Evolutionary conservation across 345 rosid genomes (phyloP).

Genomic region (Diplotaxis tenuifolia): DNA sequence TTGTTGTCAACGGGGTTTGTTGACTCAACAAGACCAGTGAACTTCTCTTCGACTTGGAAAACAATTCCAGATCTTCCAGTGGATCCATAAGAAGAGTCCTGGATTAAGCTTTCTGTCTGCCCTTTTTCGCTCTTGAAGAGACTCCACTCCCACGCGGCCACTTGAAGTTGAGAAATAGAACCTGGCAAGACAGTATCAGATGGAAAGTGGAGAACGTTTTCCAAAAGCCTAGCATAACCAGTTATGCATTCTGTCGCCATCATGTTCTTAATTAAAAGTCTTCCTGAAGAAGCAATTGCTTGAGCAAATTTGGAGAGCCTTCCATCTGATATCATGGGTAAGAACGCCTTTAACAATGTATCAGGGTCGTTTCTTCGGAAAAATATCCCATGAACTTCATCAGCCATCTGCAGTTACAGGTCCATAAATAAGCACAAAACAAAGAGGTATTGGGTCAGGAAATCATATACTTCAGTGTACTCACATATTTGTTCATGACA

Average conservation of each 20-base stretch:
- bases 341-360: constrained; percentile 65
- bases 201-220: constrained; percentile 69
- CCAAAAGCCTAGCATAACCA: constrained; percentile 72
- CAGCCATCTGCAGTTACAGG: constrained; percentile 53
- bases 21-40: constrained; percentile 41
- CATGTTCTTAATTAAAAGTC: constrained; percentile 67
- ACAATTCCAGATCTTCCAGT: constrained; percentile 45
- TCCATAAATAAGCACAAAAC: constrained; percentile 21
- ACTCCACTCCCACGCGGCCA: constrained; percentile 75
- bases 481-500: constrained; percentile 67
- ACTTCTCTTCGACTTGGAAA: constrained; percentile 60
- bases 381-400: constrained; percentile 63
- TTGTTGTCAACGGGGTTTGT: constrained; percentile 44
- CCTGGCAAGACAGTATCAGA: constrained; percentile 72
- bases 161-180: constrained; percentile 55
- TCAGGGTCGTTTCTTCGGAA: constrained; percentile 61
- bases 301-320: constrained; percentile 67
- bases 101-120: constrained; percentile 35
- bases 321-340: constrained; percentile 70
- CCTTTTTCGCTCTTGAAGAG: constrained; percentile 46
- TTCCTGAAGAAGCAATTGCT: constrained; percentile 72
- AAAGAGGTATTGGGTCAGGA: background rate
- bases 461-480: constrained; percentile 36
- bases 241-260: constrained; percentile 74
- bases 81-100: constrained; percentile 28